These are phyloP conservation scores for Trichomonas tenax DNA, from an alignment of 208 protist genomes.

Conservation along the genomic window DNA sequence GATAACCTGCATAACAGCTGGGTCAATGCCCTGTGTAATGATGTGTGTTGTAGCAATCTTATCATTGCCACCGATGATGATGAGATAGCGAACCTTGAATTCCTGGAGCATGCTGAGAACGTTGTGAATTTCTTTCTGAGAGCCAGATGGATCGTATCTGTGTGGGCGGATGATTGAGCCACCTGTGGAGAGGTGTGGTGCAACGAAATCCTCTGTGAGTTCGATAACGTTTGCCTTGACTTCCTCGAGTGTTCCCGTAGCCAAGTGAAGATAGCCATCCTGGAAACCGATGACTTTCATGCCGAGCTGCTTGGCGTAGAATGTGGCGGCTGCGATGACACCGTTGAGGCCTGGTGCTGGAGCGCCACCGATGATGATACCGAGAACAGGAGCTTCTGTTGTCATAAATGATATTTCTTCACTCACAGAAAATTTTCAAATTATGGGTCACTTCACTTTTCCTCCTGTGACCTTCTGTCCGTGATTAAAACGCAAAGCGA, in stretches of 20 bases:
- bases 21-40: constrained; percentile 13
- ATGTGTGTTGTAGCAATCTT: constrained; percentile 17
- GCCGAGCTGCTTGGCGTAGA: neutral
- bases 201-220: neutral
- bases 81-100: constrained; percentile 21
- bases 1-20: constrained; percentile 14
- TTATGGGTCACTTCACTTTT: neutral
- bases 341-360: constrained; percentile 19
- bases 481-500: neutral
- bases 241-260: neutral
- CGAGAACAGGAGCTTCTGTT: neutral
- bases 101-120: neutral
- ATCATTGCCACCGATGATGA: constrained; percentile 33
- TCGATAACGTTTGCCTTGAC: neutral
- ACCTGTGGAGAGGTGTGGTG: constrained; percentile 8
- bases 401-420: neutral
- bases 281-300: constrained; percentile 14
- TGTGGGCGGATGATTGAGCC: constrained; percentile 18
- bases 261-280: constrained; percentile 17
- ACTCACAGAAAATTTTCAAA: neutral
- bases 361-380: neutral
- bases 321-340: constrained; percentile 11
- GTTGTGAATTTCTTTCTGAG: neutral
- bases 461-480: too few relatives aligned
- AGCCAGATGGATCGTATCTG: constrained; percentile 22